Evolutionary conservation across 805 yeast species (phyloP), one percentile per base, ranked within the genome.

Genomic region (Metschnikowia santaceciliae): DNA sequence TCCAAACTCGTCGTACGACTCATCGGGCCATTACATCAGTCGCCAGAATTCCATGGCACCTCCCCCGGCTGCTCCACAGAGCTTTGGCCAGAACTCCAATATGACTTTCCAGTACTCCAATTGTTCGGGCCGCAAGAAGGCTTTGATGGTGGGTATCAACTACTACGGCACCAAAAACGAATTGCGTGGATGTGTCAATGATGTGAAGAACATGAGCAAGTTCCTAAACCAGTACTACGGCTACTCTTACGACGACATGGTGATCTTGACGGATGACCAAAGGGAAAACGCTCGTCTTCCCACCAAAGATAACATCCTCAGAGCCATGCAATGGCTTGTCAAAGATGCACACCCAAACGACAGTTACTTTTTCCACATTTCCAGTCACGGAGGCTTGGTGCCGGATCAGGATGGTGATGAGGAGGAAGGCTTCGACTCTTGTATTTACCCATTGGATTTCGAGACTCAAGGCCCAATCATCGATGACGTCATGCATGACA

Each of bases 311-410:
- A 88, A 89, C 64, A 88, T 89, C 64, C 62, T 87, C 19, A 74
- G 83, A 40, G 96, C 90, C 2, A 86, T 87, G 87, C 82, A 78
- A 50, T 88, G 96, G 96, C 76, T 88, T 20, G 91, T 85, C 19
- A 72, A 71, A 19, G 86, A 76, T 54, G 94, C 95, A 0, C 73
- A 70, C 57, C 84, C 94, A 14, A 87, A 88, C 58, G 96, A 88
- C 68, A 80, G 90, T 7, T 67, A 88, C 46, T 83, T 89, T 59
- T 81, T 89, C 76, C 96, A 89, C 65, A 88, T 84, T 63, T 86
- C 94, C 0, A 94, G 96, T 6, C 96, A 89, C 63, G 96, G 96
- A 32, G 90, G 94, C 2, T 86, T 83, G 61, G 80, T 82, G 4
- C 68, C 72, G 43, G 96, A 88, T 64, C 62, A 70, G 33, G 81